These are phyloP conservation scores for Penicillium sp. DNA, from an alignment of 2,329 filamentous ascomycete genomes.

Conservation along the genomic window DNA sequence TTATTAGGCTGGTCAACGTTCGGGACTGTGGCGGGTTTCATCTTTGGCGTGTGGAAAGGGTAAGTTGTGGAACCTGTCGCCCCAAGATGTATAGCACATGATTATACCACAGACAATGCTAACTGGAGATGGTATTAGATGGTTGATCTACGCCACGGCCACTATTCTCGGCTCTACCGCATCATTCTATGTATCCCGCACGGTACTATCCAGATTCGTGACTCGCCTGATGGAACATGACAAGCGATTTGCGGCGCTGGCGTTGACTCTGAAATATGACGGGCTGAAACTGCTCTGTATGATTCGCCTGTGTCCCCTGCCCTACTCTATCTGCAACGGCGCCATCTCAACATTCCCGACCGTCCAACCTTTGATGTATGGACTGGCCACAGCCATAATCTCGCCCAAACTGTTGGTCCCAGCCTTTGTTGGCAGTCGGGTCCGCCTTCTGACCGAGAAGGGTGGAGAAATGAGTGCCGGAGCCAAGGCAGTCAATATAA, in stretches of 20 bases:
- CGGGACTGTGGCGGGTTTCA: conserved; percentile 67
- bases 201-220: conserved; percentile 76
- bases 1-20: conserved; percentile 83
- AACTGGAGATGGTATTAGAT: conserved; percentile 54
- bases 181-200: conserved; percentile 78
- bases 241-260: conserved; percentile 82
- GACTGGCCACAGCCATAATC: conserved; percentile 76
- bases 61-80: conserved; percentile 45
- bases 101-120: background rate
- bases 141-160: conserved; percentile 78
- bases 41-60: conserved; percentile 70
- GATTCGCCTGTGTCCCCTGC: conserved; percentile 88
- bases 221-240: conserved; percentile 78
- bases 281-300: conserved; percentile 85
- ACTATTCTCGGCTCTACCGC: conserved; percentile 75
- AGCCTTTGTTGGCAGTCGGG: conserved; percentile 83
- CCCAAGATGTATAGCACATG: background rate
- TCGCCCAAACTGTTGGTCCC: conserved; percentile 87
- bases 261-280: conserved; percentile 85
- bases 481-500: conserved; percentile 80
- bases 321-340: conserved; percentile 90
- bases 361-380: conserved; percentile 73
- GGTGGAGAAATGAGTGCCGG: conserved; percentile 77
- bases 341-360: conserved; percentile 93
- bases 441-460: conserved; percentile 79